Percentiles rank a stretch among this genome's conserved stretches.
Evolutionary conservation across 2,329 filamentous ascomycete genomes (phyloP).

Genomic region (Massarina eburnea): DNA sequence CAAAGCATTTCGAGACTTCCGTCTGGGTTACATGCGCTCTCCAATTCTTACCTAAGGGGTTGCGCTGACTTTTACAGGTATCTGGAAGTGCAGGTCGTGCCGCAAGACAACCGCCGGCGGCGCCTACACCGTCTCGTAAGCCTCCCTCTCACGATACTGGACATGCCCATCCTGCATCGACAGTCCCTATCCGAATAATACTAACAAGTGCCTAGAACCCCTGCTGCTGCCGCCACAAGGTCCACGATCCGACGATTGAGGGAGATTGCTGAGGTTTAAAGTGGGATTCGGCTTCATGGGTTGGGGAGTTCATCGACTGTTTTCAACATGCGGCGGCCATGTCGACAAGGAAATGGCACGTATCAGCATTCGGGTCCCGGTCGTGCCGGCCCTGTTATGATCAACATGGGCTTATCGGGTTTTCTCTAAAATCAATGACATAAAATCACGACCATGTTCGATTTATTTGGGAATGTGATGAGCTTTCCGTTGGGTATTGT

Average conservation of each 20-base stretch:
- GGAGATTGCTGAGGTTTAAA: slow-evolving; percentile 94
- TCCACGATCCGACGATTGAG: slow-evolving; percentile 96
- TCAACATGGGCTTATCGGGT: slow-evolving; percentile 36
- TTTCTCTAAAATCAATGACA: slow-evolving; percentile 41
- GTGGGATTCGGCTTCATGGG: slow-evolving; percentile 29
- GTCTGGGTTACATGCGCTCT: background rate
- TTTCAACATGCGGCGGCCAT: slow-evolving; percentile 38
- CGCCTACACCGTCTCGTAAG: slow-evolving; percentile 96
- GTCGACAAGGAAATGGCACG: slow-evolving; percentile 30
- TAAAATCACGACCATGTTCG: slow-evolving; percentile 24
- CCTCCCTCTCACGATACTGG: slow-evolving; percentile 11
- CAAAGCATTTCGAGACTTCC: background rate
- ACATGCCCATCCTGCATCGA: background rate
- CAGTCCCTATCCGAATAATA: slow-evolving; percentile 2
- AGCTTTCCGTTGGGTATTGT: background rate
- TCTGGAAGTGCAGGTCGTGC: slow-evolving; percentile 97
- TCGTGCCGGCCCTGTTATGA: slow-evolving; percentile 39
- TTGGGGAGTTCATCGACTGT: slow-evolving; percentile 39
- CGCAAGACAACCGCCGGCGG: slow-evolving; percentile 91
- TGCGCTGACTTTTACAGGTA: slow-evolving; percentile 55
- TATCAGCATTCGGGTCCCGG: slow-evolving; percentile 35
- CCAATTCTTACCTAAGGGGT: background rate
- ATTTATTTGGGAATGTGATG: too few species aligned
- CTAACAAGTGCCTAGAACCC: slow-evolving; percentile 65
- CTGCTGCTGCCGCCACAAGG: slow-evolving; percentile 89